Base-by-base conservation (phyloP, 78 protist genomes). In the Dictyostelium firmibasis region DNA sequence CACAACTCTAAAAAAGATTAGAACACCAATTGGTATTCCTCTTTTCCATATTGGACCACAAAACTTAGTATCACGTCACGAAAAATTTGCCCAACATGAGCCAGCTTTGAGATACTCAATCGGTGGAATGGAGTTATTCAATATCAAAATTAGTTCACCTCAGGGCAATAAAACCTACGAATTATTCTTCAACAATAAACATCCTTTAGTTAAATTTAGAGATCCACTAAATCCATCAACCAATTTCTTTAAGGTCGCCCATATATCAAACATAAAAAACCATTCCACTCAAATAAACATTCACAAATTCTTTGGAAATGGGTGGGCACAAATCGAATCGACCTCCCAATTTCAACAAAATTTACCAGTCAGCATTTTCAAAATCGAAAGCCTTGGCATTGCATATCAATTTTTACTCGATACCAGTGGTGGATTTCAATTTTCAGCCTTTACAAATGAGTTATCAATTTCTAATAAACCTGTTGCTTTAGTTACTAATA, bases 131-230 rank as follows among this genome's bases (percentile, higher is more conserved):
- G 44, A 50, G 76, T 14, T 47, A 8, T 47, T 38, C 57, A 18
- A 57, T 9, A 60, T 31, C 41, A 86, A 70, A 29, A 67, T 53
- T 23, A 14, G 41, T 31, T 14, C 18, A 1, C 36, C 27, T 27
- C 25, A n/a, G 7, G 41, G 44, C 43, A 1, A 9, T 18, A 53
- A 27, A 78, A 25, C n/a, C 36, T 27, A 13, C 64, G 23, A 27
- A 8, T 4, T 91, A 8, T 83, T 23, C 38, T 64, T 72, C 8
- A 53, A 83, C 18, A 20, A 27, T 47, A 13, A 2, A 18, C 91
- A 92, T 31, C 83, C 85, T 41, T 33, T 92, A 9, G 87, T 89
- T 14, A 79, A 36, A 75, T 89, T 89, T 47, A 60, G 94, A 47
- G 83, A 81, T 23, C 47, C 70, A 5, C 86, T 76, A 50, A 57